phyloP scores from a whole-genome alignment of 2,329 filamentous ascomycete species.

The Penicillium thymicola region DNA sequence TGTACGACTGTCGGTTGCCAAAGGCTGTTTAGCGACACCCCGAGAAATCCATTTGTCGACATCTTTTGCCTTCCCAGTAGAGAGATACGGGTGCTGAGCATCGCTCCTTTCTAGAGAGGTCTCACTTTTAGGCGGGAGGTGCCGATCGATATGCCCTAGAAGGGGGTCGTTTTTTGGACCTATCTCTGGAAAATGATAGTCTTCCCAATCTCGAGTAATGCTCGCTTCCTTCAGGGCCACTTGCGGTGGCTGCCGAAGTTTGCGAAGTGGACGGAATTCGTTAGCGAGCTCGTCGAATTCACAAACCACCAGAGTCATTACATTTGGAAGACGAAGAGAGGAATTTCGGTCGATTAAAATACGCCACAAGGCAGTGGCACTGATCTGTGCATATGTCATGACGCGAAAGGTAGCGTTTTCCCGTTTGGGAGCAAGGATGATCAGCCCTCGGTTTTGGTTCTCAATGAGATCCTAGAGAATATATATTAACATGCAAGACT shows the following conservation, averaged over 20 bases:
- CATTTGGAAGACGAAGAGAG: neutral
- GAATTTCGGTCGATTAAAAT: neutral
- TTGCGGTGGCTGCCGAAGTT: neutral
- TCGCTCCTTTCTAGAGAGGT: neutral
- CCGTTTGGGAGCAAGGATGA: neutral
- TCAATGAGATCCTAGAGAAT: neutral
- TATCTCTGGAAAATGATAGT: neutral
- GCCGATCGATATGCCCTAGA: neutral
- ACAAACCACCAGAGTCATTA: conserved; percentile 1
- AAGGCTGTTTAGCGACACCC: neutral
- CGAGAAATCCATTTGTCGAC: conserved; percentile 1
- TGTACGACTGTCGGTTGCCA: neutral
- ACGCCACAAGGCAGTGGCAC: neutral
- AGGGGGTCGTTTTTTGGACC: neutral
- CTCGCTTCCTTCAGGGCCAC: neutral
- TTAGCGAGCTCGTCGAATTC: neutral
- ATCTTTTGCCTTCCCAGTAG: neutral
- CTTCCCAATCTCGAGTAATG: neutral
- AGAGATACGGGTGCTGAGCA: neutral
- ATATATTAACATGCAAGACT: neutral
- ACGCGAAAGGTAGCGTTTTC: neutral
- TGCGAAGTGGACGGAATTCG: neutral
- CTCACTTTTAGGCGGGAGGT: neutral
- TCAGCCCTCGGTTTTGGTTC: neutral
- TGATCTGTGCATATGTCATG: neutral